Evolutionary conservation across 2,329 filamentous ascomycete species (phyloP), one percentile per base, ranked within the genome.

Genomic region (Clarireedia sp.): DNA sequence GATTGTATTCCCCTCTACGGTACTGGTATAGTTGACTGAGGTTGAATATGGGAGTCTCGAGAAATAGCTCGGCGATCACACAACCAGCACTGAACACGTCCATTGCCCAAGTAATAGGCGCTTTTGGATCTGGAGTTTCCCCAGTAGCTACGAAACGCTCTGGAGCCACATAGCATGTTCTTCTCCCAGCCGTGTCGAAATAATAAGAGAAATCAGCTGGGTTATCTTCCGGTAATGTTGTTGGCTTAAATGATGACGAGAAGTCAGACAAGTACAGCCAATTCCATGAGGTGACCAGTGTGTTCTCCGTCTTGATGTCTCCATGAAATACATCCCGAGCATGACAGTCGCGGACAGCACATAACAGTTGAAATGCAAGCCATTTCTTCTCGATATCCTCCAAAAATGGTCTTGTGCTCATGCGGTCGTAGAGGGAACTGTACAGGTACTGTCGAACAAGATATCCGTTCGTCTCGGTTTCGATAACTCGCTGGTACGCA

Each of bases 381-480:
- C 94, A 99, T 74, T 95, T 96, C 78, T 96, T 97, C 72, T 99
- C 94, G 62, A 99, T 94, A 62, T 95, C 89, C 71, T 99, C 95
- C 9, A 97, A 77, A 64, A 99, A 99, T 0, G 94, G 95, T 7
- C 95, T 84, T 8, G 94, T 99, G 72, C 94, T 95, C 71, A 99
- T 83, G 53, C 94, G 88, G 73, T 99, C 94, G 73, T 99, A 99
- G 4, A 99, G 80, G 23, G 94, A 97, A 75, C 88, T 96, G 72
- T 97, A 94, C 58, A 97, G 84, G 69, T 89, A 97, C 72, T 97
- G 95, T 51, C 94, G 87, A 56, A 96, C 89, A 19, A 99, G 81
- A 68, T 95, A 96, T 48, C 91, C 94, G 68, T 91, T 91, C 44
- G 86, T 91, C 60, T 89, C 86, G 12, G 91, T 96, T 73, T 99